Conservation (phyloP, 805 yeast species). For the Spathaspora girioi region DNA sequence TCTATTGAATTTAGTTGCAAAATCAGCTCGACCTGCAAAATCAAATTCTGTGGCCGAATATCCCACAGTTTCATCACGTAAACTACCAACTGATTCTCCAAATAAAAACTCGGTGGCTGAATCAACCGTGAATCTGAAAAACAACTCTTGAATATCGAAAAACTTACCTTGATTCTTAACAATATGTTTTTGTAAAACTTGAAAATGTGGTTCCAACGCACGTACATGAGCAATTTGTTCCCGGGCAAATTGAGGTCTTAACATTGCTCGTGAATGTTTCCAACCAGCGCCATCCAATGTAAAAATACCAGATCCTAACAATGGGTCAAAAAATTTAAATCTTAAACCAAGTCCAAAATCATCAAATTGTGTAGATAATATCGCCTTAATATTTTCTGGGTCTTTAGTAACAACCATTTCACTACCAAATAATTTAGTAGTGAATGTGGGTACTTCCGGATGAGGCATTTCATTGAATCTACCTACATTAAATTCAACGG, state of each 20-base stretch:
- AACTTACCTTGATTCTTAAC: conserved; percentile 15
- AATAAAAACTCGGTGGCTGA: conserved; percentile 39
- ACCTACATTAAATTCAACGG: conserved; percentile 14
- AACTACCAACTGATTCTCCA: conserved; percentile 30
- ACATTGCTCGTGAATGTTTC: conserved; percentile 33
- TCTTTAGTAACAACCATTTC: conserved; percentile 26
- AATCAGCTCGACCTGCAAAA: conserved; percentile 18
- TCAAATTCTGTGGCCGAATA: conserved; percentile 12
- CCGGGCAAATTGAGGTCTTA: conserved; percentile 37
- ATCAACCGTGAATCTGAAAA: conserved; percentile 35
- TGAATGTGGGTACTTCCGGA: conserved; percentile 6
- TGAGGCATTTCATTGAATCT: conserved; percentile 9
- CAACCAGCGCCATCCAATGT: conserved; percentile 36
- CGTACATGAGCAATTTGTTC: conserved; percentile 33
- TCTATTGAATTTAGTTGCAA: conserved; percentile 29
- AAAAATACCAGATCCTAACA: conserved; percentile 37
- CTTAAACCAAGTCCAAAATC: conserved; percentile 33
- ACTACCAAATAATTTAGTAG: conserved; percentile 6
- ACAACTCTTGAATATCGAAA: conserved; percentile 31
- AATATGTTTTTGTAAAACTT: conserved; percentile 20
- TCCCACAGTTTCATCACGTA: conserved; percentile 21
- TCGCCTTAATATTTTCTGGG: conserved; percentile 33
- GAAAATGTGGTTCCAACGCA: conserved; percentile 28
- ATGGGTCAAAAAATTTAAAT: conserved; percentile 25
- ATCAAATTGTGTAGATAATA: conserved; percentile 32